phyloP scores from a whole-genome alignment of 2,329 filamentous ascomycete genomes.

The Herpotrichia juniperi region DNA sequence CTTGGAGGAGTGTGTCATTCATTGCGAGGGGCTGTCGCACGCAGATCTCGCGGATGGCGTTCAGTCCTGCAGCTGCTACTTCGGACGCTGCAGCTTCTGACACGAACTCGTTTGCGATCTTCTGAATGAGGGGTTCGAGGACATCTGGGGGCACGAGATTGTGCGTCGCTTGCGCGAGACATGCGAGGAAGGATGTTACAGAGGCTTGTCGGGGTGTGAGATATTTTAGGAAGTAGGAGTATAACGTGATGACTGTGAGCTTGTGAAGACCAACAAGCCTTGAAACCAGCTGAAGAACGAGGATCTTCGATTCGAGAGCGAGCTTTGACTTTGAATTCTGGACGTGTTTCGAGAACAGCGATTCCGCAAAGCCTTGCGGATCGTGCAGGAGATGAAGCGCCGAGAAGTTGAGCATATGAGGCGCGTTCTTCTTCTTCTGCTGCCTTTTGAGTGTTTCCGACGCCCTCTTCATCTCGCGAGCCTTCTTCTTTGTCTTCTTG shows the following conservation, averaged over 20 bases:
- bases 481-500: constrained; percentile 93
- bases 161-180: constrained; percentile 89
- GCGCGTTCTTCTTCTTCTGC: constrained; percentile 86
- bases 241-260: constrained; percentile 85
- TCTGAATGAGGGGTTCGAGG: constrained; percentile 86
- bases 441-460: constrained; percentile 78
- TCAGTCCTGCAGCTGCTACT: constrained; percentile 89
- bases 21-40: constrained; percentile 93
- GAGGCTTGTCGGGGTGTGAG: constrained; percentile 86
- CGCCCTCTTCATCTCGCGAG: constrained; percentile 78
- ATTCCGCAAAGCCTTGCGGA: constrained; percentile 91
- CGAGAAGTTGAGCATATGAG: constrained; percentile 92
- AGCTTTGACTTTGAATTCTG: constrained; percentile 86
- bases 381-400: constrained; percentile 93
- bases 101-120: constrained; percentile 98
- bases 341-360: constrained; percentile 87
- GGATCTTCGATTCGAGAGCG: constrained; percentile 83
- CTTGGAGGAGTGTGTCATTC: constrained; percentile 92
- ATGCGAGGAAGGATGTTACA: constrained; percentile 92
- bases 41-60: constrained; percentile 94
- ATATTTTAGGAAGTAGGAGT: constrained; percentile 93
- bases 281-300: constrained; percentile 90
- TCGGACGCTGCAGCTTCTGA: constrained; percentile 91
- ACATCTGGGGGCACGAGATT: constrained; percentile 90
- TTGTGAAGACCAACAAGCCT: constrained; percentile 92